phyloP scores from a whole-genome alignment of 176 grass and related monocot species.

The Eleusine coracana region DNA sequence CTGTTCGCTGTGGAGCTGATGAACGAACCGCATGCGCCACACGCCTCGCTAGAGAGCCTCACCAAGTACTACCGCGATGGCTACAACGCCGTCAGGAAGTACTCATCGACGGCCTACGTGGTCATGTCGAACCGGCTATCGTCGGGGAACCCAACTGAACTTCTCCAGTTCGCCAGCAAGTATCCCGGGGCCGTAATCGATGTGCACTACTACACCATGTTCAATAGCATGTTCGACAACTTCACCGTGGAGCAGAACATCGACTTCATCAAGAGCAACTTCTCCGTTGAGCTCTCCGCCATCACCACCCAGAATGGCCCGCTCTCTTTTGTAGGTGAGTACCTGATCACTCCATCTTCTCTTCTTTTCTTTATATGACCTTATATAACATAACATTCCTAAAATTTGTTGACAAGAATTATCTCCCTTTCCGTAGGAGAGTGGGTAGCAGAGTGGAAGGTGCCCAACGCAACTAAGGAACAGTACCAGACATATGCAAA shows the following conservation, averaged over 20 bases:
- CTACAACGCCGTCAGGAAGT: constrained; percentile 56
- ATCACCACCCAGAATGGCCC: constrained; percentile 43
- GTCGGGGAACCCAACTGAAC: constrained; percentile 15
- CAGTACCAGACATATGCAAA: constrained; percentile 54
- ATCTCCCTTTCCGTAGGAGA: constrained; percentile 30
- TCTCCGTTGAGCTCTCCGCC: constrained; percentile 10
- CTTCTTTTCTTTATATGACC: too few species aligned
- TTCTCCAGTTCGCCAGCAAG: constrained; percentile 38
- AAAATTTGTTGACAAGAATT: too few species aligned
- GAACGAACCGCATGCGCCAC: constrained; percentile 62
- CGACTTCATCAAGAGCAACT: constrained; percentile 41
- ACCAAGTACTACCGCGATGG: constrained; percentile 64
- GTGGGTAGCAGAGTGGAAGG: constrained; percentile 59
- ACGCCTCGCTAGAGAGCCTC: constrained; percentile 51
- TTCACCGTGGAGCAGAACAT: constrained; percentile 63
- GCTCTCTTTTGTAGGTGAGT: constrained; percentile 55
- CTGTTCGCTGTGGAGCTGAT: constrained; percentile 68
- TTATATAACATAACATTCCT: too few species aligned
- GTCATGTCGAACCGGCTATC: constrained; percentile 72
- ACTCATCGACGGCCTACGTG: constrained; percentile 57
- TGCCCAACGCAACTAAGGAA: constrained; percentile 29
- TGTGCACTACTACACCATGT: constrained; percentile 64
- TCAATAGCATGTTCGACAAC: constrained; percentile 21
- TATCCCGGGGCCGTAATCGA: constrained; percentile 46
- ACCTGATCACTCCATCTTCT: not conserved